Evolutionary conservation across 2,329 filamentous ascomycete species (phyloP).

Genomic region (Penicillium sp.): DNA sequence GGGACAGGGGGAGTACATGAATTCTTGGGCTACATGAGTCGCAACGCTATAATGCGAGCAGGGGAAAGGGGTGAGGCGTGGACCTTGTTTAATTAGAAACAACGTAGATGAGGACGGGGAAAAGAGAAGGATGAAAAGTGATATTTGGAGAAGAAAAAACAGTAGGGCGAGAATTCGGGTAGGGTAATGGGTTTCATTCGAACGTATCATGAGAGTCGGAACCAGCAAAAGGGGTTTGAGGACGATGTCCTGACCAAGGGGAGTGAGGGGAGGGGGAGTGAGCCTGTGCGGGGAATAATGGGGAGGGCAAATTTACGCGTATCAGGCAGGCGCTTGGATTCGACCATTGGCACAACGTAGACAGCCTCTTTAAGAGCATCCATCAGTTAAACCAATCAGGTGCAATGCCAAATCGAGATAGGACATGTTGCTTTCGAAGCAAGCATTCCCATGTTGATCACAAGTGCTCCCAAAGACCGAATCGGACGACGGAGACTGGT

Average conservation of each 20-base stretch:
- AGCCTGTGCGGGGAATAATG: conserved; percentile 10
- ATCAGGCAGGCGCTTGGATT: background rate
- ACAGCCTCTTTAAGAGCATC: background rate
- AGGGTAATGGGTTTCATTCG: conserved; percentile 15
- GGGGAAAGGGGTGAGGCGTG: conserved; percentile 6
- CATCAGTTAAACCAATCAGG: background rate
- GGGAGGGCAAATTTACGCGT: conserved; percentile 1
- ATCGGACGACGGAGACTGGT: background rate
- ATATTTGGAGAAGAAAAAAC: conserved; percentile 19
- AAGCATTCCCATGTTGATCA: background rate
- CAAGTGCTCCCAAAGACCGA: background rate
- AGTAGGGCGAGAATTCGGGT: conserved; percentile 9
- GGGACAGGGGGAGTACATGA: conserved; percentile 39
- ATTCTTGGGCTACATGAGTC: conserved; percentile 32
- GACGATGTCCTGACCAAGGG: conserved; percentile 5
- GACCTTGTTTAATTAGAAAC: conserved; percentile 41
- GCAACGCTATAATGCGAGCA: conserved; percentile 30
- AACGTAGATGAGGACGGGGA: conserved; percentile 21
- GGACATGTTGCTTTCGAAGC: background rate
- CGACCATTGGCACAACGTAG: background rate
- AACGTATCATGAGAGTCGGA: conserved; percentile 18
- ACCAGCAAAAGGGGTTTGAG: conserved; percentile 14
- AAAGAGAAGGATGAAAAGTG: conserved; percentile 24
- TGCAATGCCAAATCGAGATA: background rate
- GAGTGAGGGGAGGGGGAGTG: conserved; percentile 1